These are phyloP conservation scores for Cucurbita moschata DNA, from an alignment of 306 rosid genomes.

Conservation along the genomic window DNA sequence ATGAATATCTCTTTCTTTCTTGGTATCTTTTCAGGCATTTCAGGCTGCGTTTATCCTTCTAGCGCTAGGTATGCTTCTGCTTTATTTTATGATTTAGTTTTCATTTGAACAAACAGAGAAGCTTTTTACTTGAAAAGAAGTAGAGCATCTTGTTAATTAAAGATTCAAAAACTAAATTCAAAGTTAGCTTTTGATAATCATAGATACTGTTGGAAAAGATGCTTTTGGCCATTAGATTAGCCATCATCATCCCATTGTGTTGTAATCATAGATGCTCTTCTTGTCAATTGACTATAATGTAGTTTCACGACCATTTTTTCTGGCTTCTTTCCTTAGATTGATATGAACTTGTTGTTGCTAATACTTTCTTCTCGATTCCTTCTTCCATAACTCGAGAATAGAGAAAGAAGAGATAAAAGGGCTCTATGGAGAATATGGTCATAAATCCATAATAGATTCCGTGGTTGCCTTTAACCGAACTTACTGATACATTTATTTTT, in stretches of 20 bases:
- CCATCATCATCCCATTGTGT: background rate
- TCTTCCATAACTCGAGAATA: too few relatives aligned
- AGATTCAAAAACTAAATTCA: background rate
- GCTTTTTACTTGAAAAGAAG: background rate
- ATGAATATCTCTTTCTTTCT: too few relatives aligned
- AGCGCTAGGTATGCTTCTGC: background rate
- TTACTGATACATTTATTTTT: background rate
- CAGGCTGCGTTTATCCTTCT: too few relatives aligned
- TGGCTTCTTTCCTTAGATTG: conserved; percentile 14
- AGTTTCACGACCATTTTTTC: conserved; percentile 11
- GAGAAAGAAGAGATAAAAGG: too few relatives aligned
- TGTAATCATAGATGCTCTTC: background rate
- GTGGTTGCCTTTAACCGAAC: background rate
- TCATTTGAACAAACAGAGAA: background rate
- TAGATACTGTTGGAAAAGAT: background rate
- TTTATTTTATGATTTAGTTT: background rate
- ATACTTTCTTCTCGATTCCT: too few relatives aligned
- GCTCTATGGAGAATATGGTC: too few relatives aligned
- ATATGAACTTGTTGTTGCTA: too few relatives aligned
- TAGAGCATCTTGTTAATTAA: background rate
- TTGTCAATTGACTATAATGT: conserved; percentile 1
- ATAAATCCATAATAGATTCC: too few relatives aligned
- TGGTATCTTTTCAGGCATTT: too few relatives aligned
- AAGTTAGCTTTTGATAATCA: background rate
- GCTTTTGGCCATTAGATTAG: background rate